Conservation (phyloP, 306 rosid species). For the Dryas drummondii region DNA sequence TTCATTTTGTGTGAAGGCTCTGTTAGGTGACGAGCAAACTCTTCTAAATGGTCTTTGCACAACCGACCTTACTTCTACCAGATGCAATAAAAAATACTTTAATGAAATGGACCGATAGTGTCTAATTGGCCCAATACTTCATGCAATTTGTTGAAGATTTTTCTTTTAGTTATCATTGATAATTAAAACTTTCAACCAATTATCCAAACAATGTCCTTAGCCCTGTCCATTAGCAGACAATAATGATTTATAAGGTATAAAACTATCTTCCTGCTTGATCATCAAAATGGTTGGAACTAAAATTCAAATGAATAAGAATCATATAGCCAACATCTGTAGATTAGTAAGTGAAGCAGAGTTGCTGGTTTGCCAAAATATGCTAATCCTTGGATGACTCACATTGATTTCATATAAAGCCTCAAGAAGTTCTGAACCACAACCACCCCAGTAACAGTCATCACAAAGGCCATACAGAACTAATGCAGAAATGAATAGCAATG, state of each 20-base stretch:
- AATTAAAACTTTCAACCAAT: no score
- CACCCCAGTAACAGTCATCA: background rate
- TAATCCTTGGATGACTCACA: background rate
- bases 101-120: background rate
- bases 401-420: background rate
- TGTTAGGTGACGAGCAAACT: conserved; percentile 46
- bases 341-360: background rate
- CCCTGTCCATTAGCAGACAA: background rate
- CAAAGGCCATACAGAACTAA: background rate
- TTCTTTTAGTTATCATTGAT: background rate
- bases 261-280: background rate
- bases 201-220: background rate
- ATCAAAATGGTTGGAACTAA: background rate
- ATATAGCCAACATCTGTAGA: background rate
- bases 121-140: background rate
- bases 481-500: background rate
- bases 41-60: conserved; percentile 6
- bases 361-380: conserved; percentile 1
- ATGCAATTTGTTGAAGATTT: background rate
- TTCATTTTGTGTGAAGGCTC: conserved; percentile 52
- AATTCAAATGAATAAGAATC: background rate
- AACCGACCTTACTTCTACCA: conserved; percentile 37
- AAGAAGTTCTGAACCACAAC: conserved; percentile 1
- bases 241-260: background rate
- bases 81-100: background rate